A percentile compares a stretch with the other conserved stretches of the same genome.
Evolutionary conservation across 192 early-diverging fungal genomes (phyloP).

Genomic region (Rhizophagus prolifer): DNA sequence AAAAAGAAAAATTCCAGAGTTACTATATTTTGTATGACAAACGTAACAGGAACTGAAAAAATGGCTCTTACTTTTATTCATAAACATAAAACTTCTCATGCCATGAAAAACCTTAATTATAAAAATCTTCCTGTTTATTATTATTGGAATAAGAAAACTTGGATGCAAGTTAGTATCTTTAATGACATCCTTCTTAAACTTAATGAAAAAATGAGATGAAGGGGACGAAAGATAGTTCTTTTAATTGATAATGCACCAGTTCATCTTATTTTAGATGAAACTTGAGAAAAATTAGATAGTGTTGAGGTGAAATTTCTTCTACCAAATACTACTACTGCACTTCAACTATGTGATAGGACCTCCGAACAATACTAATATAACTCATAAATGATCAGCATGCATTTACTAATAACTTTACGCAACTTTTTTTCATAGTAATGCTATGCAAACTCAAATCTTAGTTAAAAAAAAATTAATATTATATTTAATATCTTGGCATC

Average conservation of each 20-base stretch:
- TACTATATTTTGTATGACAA: too few relatives aligned
- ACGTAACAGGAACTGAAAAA: slow-evolving; percentile 7
- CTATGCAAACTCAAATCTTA: too few relatives aligned
- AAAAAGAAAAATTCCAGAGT: background rate
- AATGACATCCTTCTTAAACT: too few relatives aligned
- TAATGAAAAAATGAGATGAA: slow-evolving; percentile 6
- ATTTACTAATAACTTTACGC: too few relatives aligned
- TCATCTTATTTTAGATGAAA: slow-evolving; percentile 16
- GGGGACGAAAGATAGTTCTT: background rate
- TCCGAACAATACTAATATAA: too few relatives aligned
- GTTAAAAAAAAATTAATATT: too few relatives aligned
- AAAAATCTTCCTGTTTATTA: slow-evolving; percentile 12
- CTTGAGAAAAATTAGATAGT: slow-evolving; percentile 3
- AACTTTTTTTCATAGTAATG: too few relatives aligned
- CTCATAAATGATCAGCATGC: too few relatives aligned
- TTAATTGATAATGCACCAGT: too few relatives aligned
- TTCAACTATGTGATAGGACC: too few relatives aligned
- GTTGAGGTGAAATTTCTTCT: slow-evolving; percentile 1
- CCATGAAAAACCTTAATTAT: too few relatives aligned
- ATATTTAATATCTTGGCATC: too few relatives aligned
- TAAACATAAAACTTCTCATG: background rate
- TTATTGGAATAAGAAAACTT: slow-evolving; percentile 5
- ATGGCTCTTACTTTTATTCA: slow-evolving; percentile 16
- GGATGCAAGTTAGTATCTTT: background rate
- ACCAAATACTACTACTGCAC: slow-evolving; percentile 1